phyloP scores from a whole-genome alignment of 208 protist species.

The Trypanosoma mega region DNA sequence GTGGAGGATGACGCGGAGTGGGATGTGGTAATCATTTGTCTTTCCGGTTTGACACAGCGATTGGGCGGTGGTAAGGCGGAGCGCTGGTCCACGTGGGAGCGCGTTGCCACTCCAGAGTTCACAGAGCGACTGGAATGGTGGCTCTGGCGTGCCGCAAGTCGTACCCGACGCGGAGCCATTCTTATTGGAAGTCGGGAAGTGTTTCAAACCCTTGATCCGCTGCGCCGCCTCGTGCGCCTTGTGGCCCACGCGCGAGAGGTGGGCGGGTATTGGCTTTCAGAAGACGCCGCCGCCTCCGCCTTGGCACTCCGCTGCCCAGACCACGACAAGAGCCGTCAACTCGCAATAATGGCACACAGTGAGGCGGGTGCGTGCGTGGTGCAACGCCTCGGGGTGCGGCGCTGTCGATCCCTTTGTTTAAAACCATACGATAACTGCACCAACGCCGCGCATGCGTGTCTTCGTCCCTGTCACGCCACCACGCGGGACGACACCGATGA shows the following conservation, averaged over 20 bases:
- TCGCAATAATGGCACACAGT: conserved; percentile 39
- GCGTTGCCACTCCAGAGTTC: conserved; percentile 35
- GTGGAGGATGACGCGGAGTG: conserved; percentile 43
- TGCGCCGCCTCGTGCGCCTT: conserved; percentile 54
- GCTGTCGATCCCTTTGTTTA: conserved; percentile 71
- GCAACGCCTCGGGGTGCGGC: conserved; percentile 40
- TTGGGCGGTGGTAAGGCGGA: conserved; percentile 4
- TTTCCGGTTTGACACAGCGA: conserved; percentile 40
- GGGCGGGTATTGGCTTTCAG: conserved; percentile 67
- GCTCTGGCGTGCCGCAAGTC: conserved; percentile 65
- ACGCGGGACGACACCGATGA: not conserved
- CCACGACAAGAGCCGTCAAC: conserved; percentile 65
- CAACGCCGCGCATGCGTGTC: conserved; percentile 64
- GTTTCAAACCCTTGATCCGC: conserved; percentile 53
- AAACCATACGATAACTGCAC: conserved; percentile 57
- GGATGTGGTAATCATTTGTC: conserved; percentile 63
- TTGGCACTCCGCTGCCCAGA: conserved; percentile 74
- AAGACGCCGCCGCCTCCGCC: conserved; percentile 38
- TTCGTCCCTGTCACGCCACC: conserved; percentile 58
- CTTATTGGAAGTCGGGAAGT: conserved; percentile 72
- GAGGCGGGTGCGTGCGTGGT: conserved; percentile 31
- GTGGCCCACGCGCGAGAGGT: conserved; percentile 50
- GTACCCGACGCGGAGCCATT: conserved; percentile 52
- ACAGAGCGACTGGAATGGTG: conserved; percentile 66
- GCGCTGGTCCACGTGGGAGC: conserved; percentile 16